Evolutionary conservation across 345 rosid species (phyloP), one percentile per base, ranked within the genome.

Genomic region (Trapa bicornis): DNA sequence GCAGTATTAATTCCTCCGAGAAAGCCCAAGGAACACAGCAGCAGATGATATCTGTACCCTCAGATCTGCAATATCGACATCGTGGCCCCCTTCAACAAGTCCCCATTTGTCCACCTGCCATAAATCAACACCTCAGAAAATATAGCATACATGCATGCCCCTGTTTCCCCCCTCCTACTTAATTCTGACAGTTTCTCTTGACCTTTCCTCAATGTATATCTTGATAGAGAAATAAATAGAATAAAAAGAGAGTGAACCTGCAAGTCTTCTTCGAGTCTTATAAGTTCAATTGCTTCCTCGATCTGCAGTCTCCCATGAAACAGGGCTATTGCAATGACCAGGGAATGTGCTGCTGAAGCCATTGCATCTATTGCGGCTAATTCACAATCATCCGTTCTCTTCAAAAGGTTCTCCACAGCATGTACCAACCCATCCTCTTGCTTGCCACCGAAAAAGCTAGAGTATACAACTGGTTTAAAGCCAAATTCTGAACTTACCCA

Each of bases 61-160:
- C 6, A 94, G 86, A 85, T 91, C 99, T 42, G 99, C 97, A 63
- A 91, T 78, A 77, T 94, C 97, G 63, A 94, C 65, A 71, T 94
- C 99, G 32, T 89, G 97, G 37, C 97, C 97, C 1, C 97, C 99
- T 83, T 91, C 97, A 15, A 91, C 99, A 60, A 94, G 77, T 71
- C 99, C 99, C 99, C 99, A 94, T 70, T 69, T 87, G 73, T 84
- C 90, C 69, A 91, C 92, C 98, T 93, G 78, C 76, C 76, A 7
- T 47, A 57, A 58, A 58, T 58, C 35, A 6, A 35, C 53, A 66
- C 3, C 71, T 38, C 57, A 48, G 65, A 17, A 33, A 47, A 32
- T 4, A 47, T 10, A 16, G 29, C 71, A 52, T 41, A 64, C 41
- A 69, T 54, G 22, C 0, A 69, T 54, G 22, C 0, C 36, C 42